Conservation (phyloP, 202 grass and related monocot species). For the Cymbopogon flexuosus region DNA sequence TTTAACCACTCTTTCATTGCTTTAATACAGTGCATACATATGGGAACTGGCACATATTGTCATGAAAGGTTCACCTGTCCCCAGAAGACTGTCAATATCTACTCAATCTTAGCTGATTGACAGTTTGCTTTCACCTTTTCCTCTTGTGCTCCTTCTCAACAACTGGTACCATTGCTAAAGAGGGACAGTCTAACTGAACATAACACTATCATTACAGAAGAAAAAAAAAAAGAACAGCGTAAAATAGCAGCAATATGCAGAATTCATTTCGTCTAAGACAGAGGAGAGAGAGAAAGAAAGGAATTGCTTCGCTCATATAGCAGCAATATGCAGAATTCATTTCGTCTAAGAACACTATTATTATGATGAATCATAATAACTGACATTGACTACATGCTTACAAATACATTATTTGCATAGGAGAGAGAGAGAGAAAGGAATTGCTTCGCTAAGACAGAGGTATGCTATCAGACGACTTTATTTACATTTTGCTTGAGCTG, state of each 20-base stretch:
- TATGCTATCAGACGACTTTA: background rate
- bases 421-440: background rate
- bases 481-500: constrained; percentile 17
- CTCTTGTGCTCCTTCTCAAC: background rate
- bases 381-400: background rate
- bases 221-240: background rate
- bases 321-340: no score
- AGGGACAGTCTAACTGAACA: background rate
- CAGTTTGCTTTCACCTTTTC: constrained; percentile 7
- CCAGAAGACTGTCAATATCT: background rate
- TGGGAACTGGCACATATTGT: background rate
- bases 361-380: background rate
- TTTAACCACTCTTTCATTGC: constrained; percentile 6
- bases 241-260: background rate
- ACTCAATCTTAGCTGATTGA: background rate
- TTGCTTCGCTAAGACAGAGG: background rate
- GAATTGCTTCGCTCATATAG: no score
- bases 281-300: no score
- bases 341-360: no score
- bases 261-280: background rate
- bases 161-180: background rate
- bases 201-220: background rate
- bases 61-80: background rate
- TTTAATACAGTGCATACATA: background rate
- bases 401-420: background rate